Percentiles rank a stretch among this genome's conserved stretches.
Conservation (phyloP, 2,329 filamentous ascomycete genomes). For the Pyricularia grisea region DNA sequence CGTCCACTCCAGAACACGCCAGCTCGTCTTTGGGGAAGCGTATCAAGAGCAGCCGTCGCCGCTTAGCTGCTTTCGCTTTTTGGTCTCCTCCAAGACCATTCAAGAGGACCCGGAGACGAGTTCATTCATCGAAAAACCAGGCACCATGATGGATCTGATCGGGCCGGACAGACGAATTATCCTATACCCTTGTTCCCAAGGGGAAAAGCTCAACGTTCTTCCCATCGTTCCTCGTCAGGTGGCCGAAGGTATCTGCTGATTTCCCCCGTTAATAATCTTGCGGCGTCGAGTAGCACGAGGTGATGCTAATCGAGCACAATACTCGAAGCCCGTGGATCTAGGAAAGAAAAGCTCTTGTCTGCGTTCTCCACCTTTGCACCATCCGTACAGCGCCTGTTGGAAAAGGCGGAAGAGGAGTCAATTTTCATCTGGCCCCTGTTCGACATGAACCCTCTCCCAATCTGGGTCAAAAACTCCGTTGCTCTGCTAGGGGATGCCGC, state of each 20-base stretch:
- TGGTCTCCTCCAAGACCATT: constrained; percentile 18
- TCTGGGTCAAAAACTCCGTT: constrained; percentile 17
- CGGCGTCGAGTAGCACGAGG: not conserved
- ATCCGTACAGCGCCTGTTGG: not conserved
- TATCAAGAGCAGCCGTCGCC: constrained; percentile 15
- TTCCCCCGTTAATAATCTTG: not conserved
- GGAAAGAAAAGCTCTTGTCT: not conserved
- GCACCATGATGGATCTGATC: not conserved
- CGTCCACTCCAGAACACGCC: constrained; percentile 12
- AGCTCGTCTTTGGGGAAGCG: constrained; percentile 13
- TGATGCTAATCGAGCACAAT: not conserved
- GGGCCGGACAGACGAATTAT: not conserved
- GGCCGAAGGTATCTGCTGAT: not conserved
- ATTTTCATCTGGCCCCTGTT: not conserved
- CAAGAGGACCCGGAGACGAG: constrained; percentile 10
- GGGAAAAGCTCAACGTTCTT: not conserved
- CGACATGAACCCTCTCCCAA: not conserved
- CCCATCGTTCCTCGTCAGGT: not conserved
- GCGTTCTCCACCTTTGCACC: not conserved
- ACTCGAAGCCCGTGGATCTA: not conserved
- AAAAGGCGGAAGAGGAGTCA: not conserved
- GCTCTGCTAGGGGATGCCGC: constrained; percentile 58
- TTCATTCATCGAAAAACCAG: not conserved
- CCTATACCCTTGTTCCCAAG: not conserved
- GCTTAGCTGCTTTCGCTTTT: constrained; percentile 22